phyloP scores from a whole-genome alignment of 495 filamentous ascomycete genomes.

The Penicillium coprophilum region DNA sequence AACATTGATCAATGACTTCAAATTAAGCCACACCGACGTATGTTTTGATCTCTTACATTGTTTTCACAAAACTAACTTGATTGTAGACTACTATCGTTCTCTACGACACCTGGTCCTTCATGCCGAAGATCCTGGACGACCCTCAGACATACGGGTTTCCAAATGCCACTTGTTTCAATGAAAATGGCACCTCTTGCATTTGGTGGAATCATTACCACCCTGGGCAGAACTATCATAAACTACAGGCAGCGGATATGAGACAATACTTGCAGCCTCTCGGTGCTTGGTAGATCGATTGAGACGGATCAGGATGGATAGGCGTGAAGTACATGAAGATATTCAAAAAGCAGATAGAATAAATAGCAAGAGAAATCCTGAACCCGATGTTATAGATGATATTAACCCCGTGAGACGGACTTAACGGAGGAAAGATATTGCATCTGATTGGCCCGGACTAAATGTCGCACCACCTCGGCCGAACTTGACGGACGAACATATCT shows the following conservation, averaged over 20 bases:
- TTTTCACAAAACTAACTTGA: conserved; percentile 10
- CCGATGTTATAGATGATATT: not conserved
- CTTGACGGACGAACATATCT: conserved; percentile 22
- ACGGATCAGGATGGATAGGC: not conserved
- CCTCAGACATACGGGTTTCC: conserved; percentile 45
- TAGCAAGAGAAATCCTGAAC: not conserved
- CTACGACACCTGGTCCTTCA: conserved; percentile 40
- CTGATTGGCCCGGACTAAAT: conserved; percentile 9
- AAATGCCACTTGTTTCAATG: conserved; percentile 34
- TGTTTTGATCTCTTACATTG: conserved; percentile 5
- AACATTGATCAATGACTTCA: conserved; percentile 29
- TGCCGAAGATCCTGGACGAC: conserved; percentile 54
- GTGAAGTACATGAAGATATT: not conserved
- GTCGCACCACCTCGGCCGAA: conserved; percentile 22
- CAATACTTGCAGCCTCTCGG: conserved; percentile 23
- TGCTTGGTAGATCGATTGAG: conserved; percentile 26
- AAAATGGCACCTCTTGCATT: conserved; percentile 33
- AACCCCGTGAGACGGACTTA: not conserved
- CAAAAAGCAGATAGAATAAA: not conserved
- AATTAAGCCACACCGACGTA: conserved; percentile 26
- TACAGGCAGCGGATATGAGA: conserved; percentile 44
- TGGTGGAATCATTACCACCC: conserved; percentile 48
- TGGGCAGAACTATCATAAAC: conserved; percentile 34
- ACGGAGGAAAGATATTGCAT: not conserved
- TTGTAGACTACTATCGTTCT: conserved; percentile 23